Conservation (phyloP, 345 rosid species). For the Bruguiera sexangula region DNA sequence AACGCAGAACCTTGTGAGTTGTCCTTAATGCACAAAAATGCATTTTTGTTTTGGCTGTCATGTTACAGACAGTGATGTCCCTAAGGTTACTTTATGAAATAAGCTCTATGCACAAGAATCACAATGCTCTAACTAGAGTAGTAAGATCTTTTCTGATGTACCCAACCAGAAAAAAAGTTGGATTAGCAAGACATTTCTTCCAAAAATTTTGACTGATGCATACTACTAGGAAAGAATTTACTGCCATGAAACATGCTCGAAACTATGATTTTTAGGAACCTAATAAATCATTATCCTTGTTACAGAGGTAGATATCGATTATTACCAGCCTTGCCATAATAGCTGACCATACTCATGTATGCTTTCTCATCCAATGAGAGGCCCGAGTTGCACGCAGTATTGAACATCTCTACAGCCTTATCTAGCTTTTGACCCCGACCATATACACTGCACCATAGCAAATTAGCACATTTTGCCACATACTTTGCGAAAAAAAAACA, state of each 20-base stretch:
- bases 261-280: neutral
- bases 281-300: neutral
- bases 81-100: no score
- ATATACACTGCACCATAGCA: conserved; percentile 56
- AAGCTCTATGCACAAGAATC: no score
- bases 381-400: conserved; percentile 40
- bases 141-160: no score
- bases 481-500: conserved; percentile 1
- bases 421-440: conserved; percentile 59
- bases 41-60: no score
- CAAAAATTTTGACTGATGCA: neutral
- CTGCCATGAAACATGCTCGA: neutral
- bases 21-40: no score
- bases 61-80: no score
- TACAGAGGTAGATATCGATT: conserved; percentile 1
- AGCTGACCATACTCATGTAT: conserved; percentile 64
- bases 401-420: conserved; percentile 62
- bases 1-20: no score
- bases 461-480: conserved; percentile 16
- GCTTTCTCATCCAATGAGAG: conserved; percentile 69
- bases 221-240: neutral
- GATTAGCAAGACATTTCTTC: neutral
- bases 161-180: no score
- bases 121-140: no score
- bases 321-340: conserved; percentile 75